A percentile compares a stretch with the other conserved stretches of the same genome.
phyloP scores from a whole-genome alignment of 1,284 basidiomycete genomes.

The Cryptococcus sp. region DNA sequence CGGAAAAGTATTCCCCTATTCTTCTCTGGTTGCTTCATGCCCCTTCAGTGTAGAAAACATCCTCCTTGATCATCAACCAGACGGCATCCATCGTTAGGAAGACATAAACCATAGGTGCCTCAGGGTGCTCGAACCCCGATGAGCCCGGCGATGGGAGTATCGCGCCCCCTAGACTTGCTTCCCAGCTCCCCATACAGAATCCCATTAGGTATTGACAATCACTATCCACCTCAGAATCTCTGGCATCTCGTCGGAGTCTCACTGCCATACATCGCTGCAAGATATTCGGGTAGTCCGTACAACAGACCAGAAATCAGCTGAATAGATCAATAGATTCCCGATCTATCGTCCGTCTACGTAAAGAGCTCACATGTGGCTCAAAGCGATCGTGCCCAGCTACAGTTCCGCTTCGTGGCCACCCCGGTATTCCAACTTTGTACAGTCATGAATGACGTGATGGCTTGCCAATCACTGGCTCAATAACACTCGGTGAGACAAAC shows the following conservation, averaged over 20 bases:
- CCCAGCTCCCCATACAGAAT: no score
- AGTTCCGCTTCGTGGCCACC: constrained; percentile 15
- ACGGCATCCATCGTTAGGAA: constrained; percentile 19
- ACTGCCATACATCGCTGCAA: constrained; percentile 38
- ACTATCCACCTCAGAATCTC: constrained; percentile 22
- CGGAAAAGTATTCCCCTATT: no score
- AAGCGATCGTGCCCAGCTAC: constrained; percentile 11
- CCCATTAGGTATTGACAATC: constrained; percentile 5
- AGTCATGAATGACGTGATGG: constrained; percentile 34
- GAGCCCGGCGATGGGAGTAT: constrained; percentile 13
- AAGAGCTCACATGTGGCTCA: constrained; percentile 27
- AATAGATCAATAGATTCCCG: no score
- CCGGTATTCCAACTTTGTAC: constrained; percentile 44
- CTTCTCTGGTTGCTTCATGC: no score
- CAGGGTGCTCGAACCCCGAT: no score
- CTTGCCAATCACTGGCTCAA: constrained; percentile 3
- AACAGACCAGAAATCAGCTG: constrained; percentile 30
- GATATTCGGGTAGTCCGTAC: constrained; percentile 41
- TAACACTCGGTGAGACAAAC: constrained; percentile 1
- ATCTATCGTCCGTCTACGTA: constrained; percentile 16
- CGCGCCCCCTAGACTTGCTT: constrained; percentile 17
- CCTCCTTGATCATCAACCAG: constrained; percentile 30
- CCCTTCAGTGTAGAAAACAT: constrained; percentile 27
- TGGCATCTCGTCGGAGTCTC: constrained; percentile 30
- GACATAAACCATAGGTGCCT: constrained; percentile 19